Conservation (phyloP, 2,329 filamentous ascomycete genomes). For the Xylariaceae sp. region DNA sequence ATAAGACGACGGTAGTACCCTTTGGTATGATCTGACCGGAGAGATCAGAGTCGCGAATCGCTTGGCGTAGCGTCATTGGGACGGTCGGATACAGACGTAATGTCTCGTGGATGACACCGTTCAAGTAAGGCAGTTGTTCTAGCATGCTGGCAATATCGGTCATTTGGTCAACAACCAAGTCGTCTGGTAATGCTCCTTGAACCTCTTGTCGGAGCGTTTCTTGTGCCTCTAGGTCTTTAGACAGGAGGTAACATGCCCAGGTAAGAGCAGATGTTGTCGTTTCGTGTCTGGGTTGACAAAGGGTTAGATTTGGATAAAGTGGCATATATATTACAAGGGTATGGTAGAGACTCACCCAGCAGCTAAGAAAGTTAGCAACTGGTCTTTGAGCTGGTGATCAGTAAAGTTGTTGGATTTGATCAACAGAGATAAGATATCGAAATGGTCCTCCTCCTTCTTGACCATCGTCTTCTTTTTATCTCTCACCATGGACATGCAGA, state of each 20-base stretch:
- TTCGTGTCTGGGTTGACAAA: conserved; percentile 45
- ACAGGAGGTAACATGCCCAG: conserved; percentile 59
- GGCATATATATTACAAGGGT: conserved; percentile 29
- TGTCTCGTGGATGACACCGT: conserved; percentile 63
- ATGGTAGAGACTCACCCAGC: conserved; percentile 40
- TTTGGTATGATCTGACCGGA: conserved; percentile 58
- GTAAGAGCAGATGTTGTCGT: conserved; percentile 62
- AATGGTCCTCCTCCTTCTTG: conserved; percentile 38
- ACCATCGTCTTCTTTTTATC: conserved; percentile 46
- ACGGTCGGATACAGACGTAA: conserved; percentile 55
- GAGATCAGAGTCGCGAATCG: conserved; percentile 53
- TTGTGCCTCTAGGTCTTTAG: conserved; percentile 56
- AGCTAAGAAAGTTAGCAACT: conserved; percentile 53
- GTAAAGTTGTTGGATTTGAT: conserved; percentile 50
- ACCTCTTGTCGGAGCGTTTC: conserved; percentile 58
- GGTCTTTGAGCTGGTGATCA: conserved; percentile 49
- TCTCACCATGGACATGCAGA: conserved; percentile 43
- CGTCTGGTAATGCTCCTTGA: conserved; percentile 41
- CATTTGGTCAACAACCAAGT: conserved; percentile 27
- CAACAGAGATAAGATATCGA: conserved; percentile 61
- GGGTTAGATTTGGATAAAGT: conserved; percentile 35
- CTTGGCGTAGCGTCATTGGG: conserved; percentile 58
- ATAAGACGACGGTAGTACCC: conserved; percentile 59
- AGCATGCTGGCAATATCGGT: conserved; percentile 43
- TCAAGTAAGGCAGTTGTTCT: conserved; percentile 63